Base-by-base conservation (phyloP, 2,329 filamentous ascomycete species). In the Onygenales sp. region DNA sequence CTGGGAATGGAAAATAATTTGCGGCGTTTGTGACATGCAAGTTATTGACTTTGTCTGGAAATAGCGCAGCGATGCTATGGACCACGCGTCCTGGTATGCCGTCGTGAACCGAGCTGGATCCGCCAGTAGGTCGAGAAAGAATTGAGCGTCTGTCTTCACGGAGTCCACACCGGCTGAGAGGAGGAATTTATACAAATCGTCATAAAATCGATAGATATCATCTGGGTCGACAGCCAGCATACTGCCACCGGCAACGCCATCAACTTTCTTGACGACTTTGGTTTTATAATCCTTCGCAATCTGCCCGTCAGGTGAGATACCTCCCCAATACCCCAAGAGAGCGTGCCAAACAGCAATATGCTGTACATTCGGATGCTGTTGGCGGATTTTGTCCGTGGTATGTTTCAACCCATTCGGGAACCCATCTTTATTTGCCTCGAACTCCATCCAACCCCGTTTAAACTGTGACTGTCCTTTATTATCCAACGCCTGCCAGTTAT, bases 321-420 rank as follows among this genome's bases (percentile, higher is more conserved):
- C 91, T 46, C 89, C 92, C 93, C 93, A 96, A 67, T 95, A 95
- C 2, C 91, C 85, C 21, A 82, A 65, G 0, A 97, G 76, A 0
- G 92, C 88, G 71, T 98, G 93, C 93, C 93, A 98, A 0, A 97
- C 92, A 9, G 88, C 88, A 49, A 97, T 80, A 61, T 95, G 86
- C 55, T 86, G 80, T 54, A 97, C 85, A 55, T 83, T 81, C 0
- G 84, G 83, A 62, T 91, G 81, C 13, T 77, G 78, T 14, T 78
- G 70, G 21, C 88, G 83, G 54, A 97, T 87, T 6, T 80, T 78
- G 4, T 77, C 72, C 1, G 94, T 77, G 0, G 86, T 83, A 6
- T 82, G 76, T 63, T 86, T 87, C 7, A 98, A 74, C 0, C 93
- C 93, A 2, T 80, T 74, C 0, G 92, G 91, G 55, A 98, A 98